Percentiles rank a stretch among this genome's conserved stretches.
Conservation (phyloP, 2,329 filamentous ascomycete species). For the Aspergillus alliaceus region DNA sequence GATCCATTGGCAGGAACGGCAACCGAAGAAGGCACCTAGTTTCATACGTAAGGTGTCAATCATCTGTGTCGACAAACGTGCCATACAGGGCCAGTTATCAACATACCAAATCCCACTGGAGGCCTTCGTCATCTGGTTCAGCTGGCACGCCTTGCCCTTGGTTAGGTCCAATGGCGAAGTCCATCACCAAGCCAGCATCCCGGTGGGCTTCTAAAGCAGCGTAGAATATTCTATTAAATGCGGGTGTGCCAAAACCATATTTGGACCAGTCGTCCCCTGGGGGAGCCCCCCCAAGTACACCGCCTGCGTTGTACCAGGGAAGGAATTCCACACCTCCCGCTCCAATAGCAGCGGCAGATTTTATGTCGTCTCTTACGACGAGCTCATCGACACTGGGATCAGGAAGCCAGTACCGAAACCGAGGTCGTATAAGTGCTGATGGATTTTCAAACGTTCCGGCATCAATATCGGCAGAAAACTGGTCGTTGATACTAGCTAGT, state of each 20-base stretch:
- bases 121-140: slow-evolving; percentile 29
- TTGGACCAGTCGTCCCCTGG: slow-evolving; percentile 35
- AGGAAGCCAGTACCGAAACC: slow-evolving; percentile 42
- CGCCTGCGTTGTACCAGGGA: slow-evolving; percentile 40
- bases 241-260: slow-evolving; percentile 41
- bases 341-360: slow-evolving; percentile 29
- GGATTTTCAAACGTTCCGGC: slow-evolving; percentile 28
- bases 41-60: no score
- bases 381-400: slow-evolving; percentile 34
- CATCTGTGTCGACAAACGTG: no score
- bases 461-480: no score
- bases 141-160: slow-evolving; percentile 48
- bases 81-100: no score
- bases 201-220: slow-evolving; percentile 31
- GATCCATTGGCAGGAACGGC: slow-evolving; percentile 27
- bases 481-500: no score
- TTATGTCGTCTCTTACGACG: slow-evolving; percentile 32
- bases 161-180: slow-evolving; percentile 47
- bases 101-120: slow-evolving; percentile 28
- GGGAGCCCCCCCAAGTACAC: slow-evolving; percentile 7
- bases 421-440: slow-evolving; percentile 25
- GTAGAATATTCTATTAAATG: slow-evolving; percentile 29
- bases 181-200: slow-evolving; percentile 41
- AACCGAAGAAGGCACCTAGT: slow-evolving; percentile 10
- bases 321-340: slow-evolving; percentile 43